These are phyloP conservation scores for Diaporthe destruens DNA, from an alignment of 2,329 filamentous ascomycete species.

Conservation along the genomic window DNA sequence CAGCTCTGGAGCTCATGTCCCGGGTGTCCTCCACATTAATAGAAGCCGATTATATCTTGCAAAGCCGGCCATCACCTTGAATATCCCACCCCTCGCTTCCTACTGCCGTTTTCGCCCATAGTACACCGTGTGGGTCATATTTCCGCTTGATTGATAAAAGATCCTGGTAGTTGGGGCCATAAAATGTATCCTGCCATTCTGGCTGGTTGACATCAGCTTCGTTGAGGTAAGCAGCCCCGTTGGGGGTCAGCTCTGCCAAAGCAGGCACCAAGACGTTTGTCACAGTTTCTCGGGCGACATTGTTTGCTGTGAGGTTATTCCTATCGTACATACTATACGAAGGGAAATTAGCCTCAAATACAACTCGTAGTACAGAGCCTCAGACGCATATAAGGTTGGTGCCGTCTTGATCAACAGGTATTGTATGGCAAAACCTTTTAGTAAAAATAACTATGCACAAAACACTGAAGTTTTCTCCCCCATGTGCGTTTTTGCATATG, in stretches of 20 bases:
- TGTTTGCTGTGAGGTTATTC: conserved; percentile 18
- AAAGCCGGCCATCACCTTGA: conserved; percentile 54
- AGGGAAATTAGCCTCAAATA: neutral
- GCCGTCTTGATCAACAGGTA: no score
- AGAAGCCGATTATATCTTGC: conserved; percentile 38
- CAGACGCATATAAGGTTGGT: neutral
- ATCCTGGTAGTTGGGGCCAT: conserved; percentile 30
- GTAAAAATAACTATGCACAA: neutral
- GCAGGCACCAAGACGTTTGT: conserved; percentile 23
- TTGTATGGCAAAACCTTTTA: no score
- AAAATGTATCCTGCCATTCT: conserved; percentile 34
- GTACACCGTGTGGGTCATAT: conserved; percentile 56
- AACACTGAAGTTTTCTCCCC: neutral
- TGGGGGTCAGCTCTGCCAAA: conserved; percentile 43
- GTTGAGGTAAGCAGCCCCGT: conserved; percentile 32
- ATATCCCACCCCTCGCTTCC: conserved; percentile 58
- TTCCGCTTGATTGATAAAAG: conserved; percentile 55
- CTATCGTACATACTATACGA: conserved; percentile 4
- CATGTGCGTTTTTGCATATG: neutral
- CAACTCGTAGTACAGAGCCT: neutral
- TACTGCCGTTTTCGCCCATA: conserved; percentile 56
- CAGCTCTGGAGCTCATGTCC: no score
- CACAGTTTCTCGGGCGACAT: conserved; percentile 1
- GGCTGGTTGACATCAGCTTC: conserved; percentile 38
- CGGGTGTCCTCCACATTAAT: neutral